Percentiles rank a stretch among this genome's conserved stretches.
phyloP scores from a whole-genome alignment of 306 rosid genomes.

The Elaeagnus macrophylla region DNA sequence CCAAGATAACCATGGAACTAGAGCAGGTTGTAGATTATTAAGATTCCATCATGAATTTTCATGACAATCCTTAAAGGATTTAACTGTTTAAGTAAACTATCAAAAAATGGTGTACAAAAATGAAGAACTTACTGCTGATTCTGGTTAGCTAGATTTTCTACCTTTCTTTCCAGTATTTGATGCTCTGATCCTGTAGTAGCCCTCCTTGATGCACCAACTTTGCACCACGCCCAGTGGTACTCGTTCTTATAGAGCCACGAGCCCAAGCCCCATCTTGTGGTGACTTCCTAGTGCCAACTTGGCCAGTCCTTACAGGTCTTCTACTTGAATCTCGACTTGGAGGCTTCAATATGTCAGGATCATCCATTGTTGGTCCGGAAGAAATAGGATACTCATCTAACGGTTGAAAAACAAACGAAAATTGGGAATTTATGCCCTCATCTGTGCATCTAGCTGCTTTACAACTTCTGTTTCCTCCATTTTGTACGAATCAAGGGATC shows the following conservation, averaged over 20 bases:
- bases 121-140: conserved; percentile 46
- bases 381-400: conserved; percentile 89
- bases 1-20: background rate
- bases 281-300: conserved; percentile 56
- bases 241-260: conserved; percentile 43
- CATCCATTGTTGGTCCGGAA: conserved; percentile 60
- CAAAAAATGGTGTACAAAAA: no score
- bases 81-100: background rate
- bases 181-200: conserved; percentile 43
- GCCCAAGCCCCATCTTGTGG: conserved; percentile 82
- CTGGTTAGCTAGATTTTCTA: conserved; percentile 55
- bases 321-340: conserved; percentile 70
- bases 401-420: conserved; percentile 78
- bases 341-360: conserved; percentile 96
- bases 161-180: conserved; percentile 62
- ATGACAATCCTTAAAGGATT: background rate
- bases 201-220: conserved; percentile 49
- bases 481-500: conserved; percentile 74
- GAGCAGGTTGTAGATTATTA: background rate
- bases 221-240: conserved; percentile 51
- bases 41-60: background rate
- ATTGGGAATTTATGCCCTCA: conserved; percentile 53
- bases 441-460: conserved; percentile 77
- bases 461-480: conserved; percentile 92
- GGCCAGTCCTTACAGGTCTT: conserved; percentile 59